Conservation (phyloP, 2,329 filamentous ascomycete genomes). For the Zarea fungicola region DNA sequence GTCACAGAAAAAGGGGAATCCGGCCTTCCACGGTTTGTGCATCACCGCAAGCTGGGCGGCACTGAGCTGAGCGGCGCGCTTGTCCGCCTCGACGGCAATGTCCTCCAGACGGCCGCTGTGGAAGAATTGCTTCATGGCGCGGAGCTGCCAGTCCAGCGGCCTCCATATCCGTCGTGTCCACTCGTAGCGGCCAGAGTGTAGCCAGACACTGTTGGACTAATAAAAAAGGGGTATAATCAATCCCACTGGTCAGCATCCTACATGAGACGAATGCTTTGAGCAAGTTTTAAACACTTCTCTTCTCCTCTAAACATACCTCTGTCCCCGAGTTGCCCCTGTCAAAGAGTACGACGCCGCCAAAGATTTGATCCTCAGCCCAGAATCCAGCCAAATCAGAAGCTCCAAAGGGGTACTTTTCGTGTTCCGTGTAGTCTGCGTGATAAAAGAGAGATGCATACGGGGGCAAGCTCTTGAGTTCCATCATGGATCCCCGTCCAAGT, state of each 20-base stretch:
- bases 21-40: background rate
- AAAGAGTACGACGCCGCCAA: conserved; percentile 26
- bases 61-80: background rate
- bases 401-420: conserved; percentile 22
- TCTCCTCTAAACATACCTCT: conserved; percentile 1
- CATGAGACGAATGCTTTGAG: background rate
- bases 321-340: conserved; percentile 16
- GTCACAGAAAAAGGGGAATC: conserved; percentile 8
- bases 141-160: conserved; percentile 3
- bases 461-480: background rate
- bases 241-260: background rate
- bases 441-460: background rate
- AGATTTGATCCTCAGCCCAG: conserved; percentile 24
- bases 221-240: background rate
- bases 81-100: background rate
- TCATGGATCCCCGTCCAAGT: background rate
- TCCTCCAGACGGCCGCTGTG: background rate
- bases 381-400: conserved; percentile 19
- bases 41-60: background rate
- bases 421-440: conserved; percentile 13
- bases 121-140: background rate
- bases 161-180: conserved; percentile 5
- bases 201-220: conserved; percentile 1
- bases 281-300: too few species aligned
- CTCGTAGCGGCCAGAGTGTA: background rate